phyloP scores from a whole-genome alignment of 2,329 filamentous ascomycete genomes.

The Verticillium nubilum region DNA sequence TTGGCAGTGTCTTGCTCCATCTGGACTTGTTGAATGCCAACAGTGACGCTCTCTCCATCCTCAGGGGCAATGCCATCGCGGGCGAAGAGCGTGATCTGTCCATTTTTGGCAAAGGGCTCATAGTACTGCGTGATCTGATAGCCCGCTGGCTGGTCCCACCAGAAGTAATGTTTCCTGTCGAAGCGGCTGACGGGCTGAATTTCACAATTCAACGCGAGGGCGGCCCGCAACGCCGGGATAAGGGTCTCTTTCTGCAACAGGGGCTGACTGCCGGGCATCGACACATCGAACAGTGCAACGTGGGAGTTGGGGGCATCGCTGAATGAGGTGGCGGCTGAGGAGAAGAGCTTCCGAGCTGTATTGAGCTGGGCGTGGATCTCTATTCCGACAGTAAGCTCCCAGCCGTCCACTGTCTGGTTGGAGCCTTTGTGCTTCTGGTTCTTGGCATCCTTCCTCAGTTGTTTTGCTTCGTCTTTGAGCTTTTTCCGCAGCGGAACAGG shows the following conservation, averaged over 20 bases:
- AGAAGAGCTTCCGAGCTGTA: conserved; percentile 85
- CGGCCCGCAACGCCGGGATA: conserved; percentile 84
- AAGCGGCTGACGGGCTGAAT: conserved; percentile 76
- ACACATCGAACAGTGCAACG: conserved; percentile 82
- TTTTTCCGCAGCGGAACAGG: conserved; percentile 61
- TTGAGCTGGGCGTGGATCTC: conserved; percentile 98
- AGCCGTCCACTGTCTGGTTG: conserved; percentile 56
- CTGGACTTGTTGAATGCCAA: conserved; percentile 91
- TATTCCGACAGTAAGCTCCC: conserved; percentile 93
- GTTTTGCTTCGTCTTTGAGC: conserved; percentile 65
- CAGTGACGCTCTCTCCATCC: conserved; percentile 62
- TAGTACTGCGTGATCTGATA: conserved; percentile 99
- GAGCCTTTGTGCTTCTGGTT: conserved; percentile 39
- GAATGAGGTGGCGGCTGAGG: conserved; percentile 58
- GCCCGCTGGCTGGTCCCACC: conserved; percentile 93
- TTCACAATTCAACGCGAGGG: conserved; percentile 74
- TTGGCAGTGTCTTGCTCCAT: conserved; percentile 98
- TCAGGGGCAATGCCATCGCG: conserved; percentile 76
- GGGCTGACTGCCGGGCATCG: conserved; percentile 85
- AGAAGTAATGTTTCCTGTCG: conserved; percentile 98
- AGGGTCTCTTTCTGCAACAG: conserved; percentile 77
- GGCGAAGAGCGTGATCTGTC: conserved; percentile 62
- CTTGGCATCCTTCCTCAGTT: conserved; percentile 59
- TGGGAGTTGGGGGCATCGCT: conserved; percentile 75
- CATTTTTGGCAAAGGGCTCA: conserved; percentile 63